Conservation (phyloP, 2,329 filamentous ascomycete species). For the Xylariaceae sp. region DNA sequence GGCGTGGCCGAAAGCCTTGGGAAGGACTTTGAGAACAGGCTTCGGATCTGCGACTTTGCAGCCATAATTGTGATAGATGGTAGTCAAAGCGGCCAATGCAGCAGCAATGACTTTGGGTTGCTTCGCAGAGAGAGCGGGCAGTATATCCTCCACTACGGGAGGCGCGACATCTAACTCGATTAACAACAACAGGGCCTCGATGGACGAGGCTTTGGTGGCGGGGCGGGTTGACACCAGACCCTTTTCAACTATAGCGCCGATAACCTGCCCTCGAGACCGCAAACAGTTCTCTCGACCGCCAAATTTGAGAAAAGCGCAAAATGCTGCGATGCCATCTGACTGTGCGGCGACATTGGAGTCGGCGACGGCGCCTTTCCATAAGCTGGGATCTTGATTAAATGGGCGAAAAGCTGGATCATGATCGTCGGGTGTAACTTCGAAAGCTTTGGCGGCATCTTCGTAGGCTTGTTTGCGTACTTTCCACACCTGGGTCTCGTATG, state of each 20-base stretch:
- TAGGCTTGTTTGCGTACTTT: constrained; percentile 95
- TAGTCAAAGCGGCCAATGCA: constrained; percentile 60
- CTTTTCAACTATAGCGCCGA: constrained; percentile 84
- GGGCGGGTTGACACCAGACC: constrained; percentile 83
- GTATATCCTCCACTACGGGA: constrained; percentile 84
- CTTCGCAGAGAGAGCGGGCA: constrained; percentile 50
- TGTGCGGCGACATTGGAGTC: constrained; percentile 98
- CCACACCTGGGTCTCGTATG: constrained; percentile 63
- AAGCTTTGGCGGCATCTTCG: constrained; percentile 85
- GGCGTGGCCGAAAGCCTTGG: constrained; percentile 90
- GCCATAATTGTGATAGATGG: constrained; percentile 90
- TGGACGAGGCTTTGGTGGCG: constrained; percentile 79
- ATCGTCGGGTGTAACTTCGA: constrained; percentile 81
- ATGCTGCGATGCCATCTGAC: constrained; percentile 82
- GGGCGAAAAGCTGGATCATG: constrained; percentile 81
- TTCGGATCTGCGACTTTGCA: constrained; percentile 94
- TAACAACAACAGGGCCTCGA: constrained; percentile 84
- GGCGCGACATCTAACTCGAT: constrained; percentile 84
- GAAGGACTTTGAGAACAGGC: constrained; percentile 79
- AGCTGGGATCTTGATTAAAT: constrained; percentile 76
- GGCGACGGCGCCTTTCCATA: constrained; percentile 90
- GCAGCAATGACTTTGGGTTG: constrained; percentile 37
- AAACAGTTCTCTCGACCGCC: constrained; percentile 76
- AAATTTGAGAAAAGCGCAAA: constrained; percentile 91
- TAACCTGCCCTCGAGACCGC: constrained; percentile 72